Evolutionary conservation across 768 basidiomycete species (phyloP).

Genomic region (Xerocomellus amylosporus): DNA sequence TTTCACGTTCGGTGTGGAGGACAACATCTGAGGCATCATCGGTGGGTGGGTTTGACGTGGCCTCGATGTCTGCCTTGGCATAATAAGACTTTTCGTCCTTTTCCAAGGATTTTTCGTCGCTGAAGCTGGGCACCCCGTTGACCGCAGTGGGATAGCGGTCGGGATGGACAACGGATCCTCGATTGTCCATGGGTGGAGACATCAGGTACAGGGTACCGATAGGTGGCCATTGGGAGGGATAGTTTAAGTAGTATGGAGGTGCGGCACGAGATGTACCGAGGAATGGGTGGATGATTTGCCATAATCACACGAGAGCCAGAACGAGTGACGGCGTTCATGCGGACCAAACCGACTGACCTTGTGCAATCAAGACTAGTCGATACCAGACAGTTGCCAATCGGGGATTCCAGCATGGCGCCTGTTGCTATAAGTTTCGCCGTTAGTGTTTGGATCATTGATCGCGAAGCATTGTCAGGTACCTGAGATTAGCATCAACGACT

Average conservation of each 20-base stretch:
- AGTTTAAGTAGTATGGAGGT: slow-evolving; percentile 5
- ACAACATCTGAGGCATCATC: slow-evolving; percentile 14
- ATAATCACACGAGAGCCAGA: not conserved
- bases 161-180: not conserved
- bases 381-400: not conserved
- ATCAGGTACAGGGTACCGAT: not conserved
- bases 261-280: not conserved
- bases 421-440: not conserved
- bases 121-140: not conserved
- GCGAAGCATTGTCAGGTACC: too few species aligned
- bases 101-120: slow-evolving; percentile 12
- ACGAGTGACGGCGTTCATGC: not conserved
- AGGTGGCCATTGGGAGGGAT: not conserved
- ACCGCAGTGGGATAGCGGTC: not conserved
- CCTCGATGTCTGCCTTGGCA: slow-evolving; percentile 36
- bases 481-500: too few species aligned
- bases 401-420: not conserved
- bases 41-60: not conserved
- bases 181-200: slow-evolving; percentile 6
- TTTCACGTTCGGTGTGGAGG: slow-evolving; percentile 44
- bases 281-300: not conserved
- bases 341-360: not conserved
- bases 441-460: not conserved
- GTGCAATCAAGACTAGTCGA: not conserved
- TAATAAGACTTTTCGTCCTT: slow-evolving; percentile 20